Conservation (phyloP, 1,284 basidiomycete genomes). For the Malassezia japonica region DNA sequence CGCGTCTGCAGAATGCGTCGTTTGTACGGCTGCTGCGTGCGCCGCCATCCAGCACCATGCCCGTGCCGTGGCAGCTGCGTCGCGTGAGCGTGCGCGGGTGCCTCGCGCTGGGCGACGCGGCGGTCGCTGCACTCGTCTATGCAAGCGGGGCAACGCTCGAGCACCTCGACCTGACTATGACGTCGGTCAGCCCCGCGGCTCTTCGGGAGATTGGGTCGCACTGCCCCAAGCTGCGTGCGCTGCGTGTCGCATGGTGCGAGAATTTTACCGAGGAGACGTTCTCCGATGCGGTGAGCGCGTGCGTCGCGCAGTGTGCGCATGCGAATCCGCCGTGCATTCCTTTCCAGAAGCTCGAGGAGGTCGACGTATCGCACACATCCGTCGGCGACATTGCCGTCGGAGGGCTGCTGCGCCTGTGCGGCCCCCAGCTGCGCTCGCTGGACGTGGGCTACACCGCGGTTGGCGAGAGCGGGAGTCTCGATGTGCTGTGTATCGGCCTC, state of each 20-base stretch:
- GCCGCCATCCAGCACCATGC: neutral
- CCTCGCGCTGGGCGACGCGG: constrained; percentile 6
- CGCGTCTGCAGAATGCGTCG: constrained; percentile 5
- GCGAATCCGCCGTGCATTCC: constrained; percentile 8
- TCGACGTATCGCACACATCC: constrained; percentile 13
- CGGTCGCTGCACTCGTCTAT: neutral
- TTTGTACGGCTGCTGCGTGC: constrained; percentile 9
- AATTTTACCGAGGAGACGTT: constrained; percentile 6
- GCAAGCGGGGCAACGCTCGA: constrained; percentile 3
- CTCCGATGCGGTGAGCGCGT: constrained; percentile 1
- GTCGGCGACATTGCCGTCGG: constrained; percentile 12
- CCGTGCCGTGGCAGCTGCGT: constrained; percentile 3
- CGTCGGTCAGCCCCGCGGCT: neutral
- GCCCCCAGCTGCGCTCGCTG: constrained; percentile 6
- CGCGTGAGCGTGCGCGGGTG: constrained; percentile 14
- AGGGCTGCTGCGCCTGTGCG: constrained; percentile 6
- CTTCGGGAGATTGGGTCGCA: neutral
- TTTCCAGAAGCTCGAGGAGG: neutral
- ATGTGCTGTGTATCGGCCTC: constrained; percentile 12
- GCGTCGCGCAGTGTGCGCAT: neutral
- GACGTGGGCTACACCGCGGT: constrained; percentile 13
- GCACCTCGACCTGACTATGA: constrained; percentile 14
- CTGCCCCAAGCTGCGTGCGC: neutral
- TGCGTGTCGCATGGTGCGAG: constrained; percentile 13
- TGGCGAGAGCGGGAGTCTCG: constrained; percentile 6